Conservation (phyloP, 495 filamentous ascomycete genomes). For the Lasiosphaeria ovina region DNA sequence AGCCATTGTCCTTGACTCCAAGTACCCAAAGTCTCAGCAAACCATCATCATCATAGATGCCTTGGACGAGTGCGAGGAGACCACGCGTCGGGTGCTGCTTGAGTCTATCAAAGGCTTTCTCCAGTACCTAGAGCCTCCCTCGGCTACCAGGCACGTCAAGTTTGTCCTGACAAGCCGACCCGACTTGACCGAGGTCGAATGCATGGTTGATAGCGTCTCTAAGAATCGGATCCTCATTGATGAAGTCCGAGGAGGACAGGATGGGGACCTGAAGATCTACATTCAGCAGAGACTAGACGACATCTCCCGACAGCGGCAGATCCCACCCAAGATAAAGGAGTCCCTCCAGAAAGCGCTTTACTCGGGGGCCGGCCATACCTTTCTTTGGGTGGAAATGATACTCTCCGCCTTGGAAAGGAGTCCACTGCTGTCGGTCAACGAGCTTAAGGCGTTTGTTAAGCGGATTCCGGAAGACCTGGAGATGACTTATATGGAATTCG, state of each 20-base stretch:
- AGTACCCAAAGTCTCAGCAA: slow-evolving; percentile 12
- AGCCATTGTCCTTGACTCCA: slow-evolving; percentile 19
- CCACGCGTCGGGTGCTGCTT: slow-evolving; percentile 17
- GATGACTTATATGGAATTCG: slow-evolving; percentile 18
- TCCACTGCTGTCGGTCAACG: slow-evolving; percentile 9
- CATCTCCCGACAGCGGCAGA: slow-evolving; percentile 1
- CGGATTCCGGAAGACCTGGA: slow-evolving; percentile 18
- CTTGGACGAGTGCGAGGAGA: slow-evolving; percentile 29
- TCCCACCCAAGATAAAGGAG: not conserved
- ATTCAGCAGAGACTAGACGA: slow-evolving; percentile 10
- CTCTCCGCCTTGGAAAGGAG: slow-evolving; percentile 17
- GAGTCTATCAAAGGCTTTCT: slow-evolving; percentile 13
- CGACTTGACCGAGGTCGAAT: not conserved
- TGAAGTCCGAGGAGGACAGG: slow-evolving; percentile 4
- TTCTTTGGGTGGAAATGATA: slow-evolving; percentile 28
- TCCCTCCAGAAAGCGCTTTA: slow-evolving; percentile 16
- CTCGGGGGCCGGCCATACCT: slow-evolving; percentile 21
- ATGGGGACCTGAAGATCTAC: slow-evolving; percentile 14
- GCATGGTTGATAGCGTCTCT: not conserved
- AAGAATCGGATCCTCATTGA: slow-evolving; percentile 19
- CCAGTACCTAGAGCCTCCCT: not conserved
- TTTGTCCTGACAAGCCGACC: slow-evolving; percentile 28
- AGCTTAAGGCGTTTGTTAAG: slow-evolving; percentile 19
- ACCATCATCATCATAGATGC: slow-evolving; percentile 27
- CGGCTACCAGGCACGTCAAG: slow-evolving; percentile 14